Evolutionary conservation across 257 asterid genomes (phyloP), one percentile per base, ranked within the genome.

Genomic region (Catharanthus roseus): DNA sequence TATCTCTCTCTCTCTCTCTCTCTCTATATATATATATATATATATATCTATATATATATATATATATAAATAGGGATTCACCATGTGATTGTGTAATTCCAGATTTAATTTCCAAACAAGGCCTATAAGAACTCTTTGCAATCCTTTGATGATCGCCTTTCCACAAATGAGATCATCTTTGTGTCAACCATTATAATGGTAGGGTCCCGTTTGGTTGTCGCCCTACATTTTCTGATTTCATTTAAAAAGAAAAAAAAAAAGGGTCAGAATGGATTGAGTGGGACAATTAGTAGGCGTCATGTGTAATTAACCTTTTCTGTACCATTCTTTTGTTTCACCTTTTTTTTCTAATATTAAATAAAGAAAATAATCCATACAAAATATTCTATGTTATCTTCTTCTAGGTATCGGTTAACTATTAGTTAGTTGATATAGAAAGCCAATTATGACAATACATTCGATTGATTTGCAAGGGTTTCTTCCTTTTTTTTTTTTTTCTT

Each of bases 321-420:
- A 34, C 44, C 67, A 36, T 61, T 76, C 23, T 51, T 26, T 45
- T 54, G 72, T 29, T 68, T 38, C 42, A 38, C 47, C 34, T 41
- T 38, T 29, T 69, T n/a, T 26, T 33, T 15, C 18, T 5, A 63
- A 38, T 63, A 44, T 39, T 50, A 21, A 44, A 34, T 9, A 33
- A 38, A 26, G 18, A 61, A 4, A 69, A 21, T 62, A 64, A 69
- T 54, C 72, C 73, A 24, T 12, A 18, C 58, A 66, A 38, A 57
- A 73, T 84, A 72, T 76, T 75, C 15, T 81, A 83, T 53, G 76
- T 82, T 83, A 90, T 85, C 96, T 82, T 85, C 96, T 82, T 80
- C 31, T 65, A 64, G 33, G 65, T 62, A 74, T 53, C 74, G 75
- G 58, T 55, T 71, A 60, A 68, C 44, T 78, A 71, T 64, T 72